Evolutionary conservation across 2,329 filamentous ascomycete species (phyloP), one percentile per base, ranked within the genome.

Genomic region (Zalaria obscura): DNA sequence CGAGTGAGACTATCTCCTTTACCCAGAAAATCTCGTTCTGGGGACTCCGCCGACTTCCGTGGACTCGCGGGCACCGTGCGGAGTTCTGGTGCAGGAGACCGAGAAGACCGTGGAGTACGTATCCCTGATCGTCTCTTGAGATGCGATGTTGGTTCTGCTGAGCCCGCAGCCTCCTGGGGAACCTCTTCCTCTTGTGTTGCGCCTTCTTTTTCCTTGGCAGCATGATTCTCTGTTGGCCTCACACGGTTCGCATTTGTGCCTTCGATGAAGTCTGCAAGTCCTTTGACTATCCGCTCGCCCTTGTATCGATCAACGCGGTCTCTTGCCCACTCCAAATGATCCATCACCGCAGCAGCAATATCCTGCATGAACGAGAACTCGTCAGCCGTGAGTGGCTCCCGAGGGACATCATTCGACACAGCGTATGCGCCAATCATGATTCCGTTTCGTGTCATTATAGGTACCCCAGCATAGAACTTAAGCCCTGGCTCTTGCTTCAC

Each of bases 381-480:
- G 3, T 48, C 45, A 5, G 44, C 41, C 4, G 47, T 52, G 18
- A 58, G 39, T 5, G 48, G 47, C 10, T 44, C 36, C 8, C 55
- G 50, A 2, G 50, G 38, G 28, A 41, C 47, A 18, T 52, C 49
- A 38, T 60, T 54, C 18, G 56, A 47, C 7, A 55, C 53, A 34
- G 55, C 58, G 8, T 56, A 46, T 1, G 52, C 54, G 5, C 59
- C 59, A 35, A 61, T 60, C n/a, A 51, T 49, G 25, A 56, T 47
- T 5, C 58, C 58, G 31, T 53, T 51, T 27, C 50, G 50, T 5
- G 57, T 54, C 9, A 47, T 45, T 25, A 61, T 48, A 3, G 58
- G 57, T 7, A 60, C 56, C 2, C 58, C 58, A 18, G 49, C 50
- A 40, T 60, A 61, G 44, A 56, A 58, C 9, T 51, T 48, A 25